Percentiles rank a stretch among this genome's conserved stretches.
Conservation (phyloP, 2,329 filamentous ascomycete genomes). For the Parascedosporium putredinis region DNA sequence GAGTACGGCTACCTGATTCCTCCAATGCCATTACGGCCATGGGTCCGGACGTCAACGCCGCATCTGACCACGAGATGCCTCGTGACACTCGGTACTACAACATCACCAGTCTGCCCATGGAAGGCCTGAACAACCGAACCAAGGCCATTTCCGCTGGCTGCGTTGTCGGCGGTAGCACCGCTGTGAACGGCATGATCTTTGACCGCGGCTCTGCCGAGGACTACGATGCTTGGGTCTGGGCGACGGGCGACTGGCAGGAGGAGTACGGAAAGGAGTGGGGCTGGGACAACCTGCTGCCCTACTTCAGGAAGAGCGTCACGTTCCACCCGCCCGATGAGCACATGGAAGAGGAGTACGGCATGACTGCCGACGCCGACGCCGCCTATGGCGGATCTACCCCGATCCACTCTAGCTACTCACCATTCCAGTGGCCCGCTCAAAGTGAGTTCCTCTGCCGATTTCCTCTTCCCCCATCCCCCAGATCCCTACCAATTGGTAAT, state of each 20-base stretch:
- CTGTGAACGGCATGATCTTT: conserved; percentile 13
- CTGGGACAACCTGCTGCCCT: conserved; percentile 9
- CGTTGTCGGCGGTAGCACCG: conserved; percentile 12
- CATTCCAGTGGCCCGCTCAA: conserved; percentile 11
- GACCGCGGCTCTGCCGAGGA: conserved; percentile 11
- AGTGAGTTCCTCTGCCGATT: too few species aligned
- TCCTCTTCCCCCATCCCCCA: too few species aligned
- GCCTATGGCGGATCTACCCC: conserved; percentile 11
- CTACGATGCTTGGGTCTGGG: conserved; percentile 13
- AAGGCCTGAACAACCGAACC: conserved; percentile 13
- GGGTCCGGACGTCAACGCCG: background rate
- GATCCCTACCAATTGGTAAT: too few species aligned
- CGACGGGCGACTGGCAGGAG: conserved; percentile 7
- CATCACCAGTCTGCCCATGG: conserved; percentile 15
- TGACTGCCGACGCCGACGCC: conserved; percentile 16
- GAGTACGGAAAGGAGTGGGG: conserved; percentile 7
- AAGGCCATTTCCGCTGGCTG: conserved; percentile 8
- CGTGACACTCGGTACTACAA: conserved; percentile 17
- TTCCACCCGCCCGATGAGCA: conserved; percentile 13
- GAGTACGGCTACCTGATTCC: conserved; percentile 13
- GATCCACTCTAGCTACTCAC: conserved; percentile 11
- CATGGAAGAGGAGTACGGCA: conserved; percentile 14
- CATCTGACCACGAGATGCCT: conserved; percentile 11
- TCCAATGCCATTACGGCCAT: conserved; percentile 8
- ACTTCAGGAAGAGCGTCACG: conserved; percentile 12